Evolutionary conservation across 1,139 yeast genomes (phyloP).

Genomic region (Saccharomyces pastorianus): DNA sequence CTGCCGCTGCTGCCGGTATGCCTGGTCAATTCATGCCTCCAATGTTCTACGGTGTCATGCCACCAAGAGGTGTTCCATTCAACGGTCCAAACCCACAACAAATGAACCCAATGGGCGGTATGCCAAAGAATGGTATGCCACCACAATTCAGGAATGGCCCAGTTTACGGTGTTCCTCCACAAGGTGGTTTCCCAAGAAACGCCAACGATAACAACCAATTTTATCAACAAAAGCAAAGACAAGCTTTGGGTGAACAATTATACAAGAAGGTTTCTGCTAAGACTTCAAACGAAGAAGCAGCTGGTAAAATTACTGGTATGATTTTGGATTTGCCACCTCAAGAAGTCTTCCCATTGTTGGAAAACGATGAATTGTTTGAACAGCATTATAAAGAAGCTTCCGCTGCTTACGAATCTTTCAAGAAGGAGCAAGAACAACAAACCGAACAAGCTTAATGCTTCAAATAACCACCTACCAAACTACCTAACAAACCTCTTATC

Average conservation of each 20-base stretch:
- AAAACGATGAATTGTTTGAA: slow-evolving; percentile 84
- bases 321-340: slow-evolving; percentile 90
- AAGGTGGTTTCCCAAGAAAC: slow-evolving; percentile 38
- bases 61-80: slow-evolving; percentile 83
- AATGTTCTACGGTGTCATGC: slow-evolving; percentile 76
- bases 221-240: slow-evolving; percentile 71
- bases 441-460: slow-evolving; percentile 10
- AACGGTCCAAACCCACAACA: slow-evolving; percentile 86
- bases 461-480: not conserved
- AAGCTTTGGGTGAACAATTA: slow-evolving; percentile 94
- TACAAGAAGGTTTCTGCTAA: slow-evolving; percentile 90
- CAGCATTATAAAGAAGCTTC: slow-evolving; percentile 92
- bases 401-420: slow-evolving; percentile 84
- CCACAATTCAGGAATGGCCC: slow-evolving; percentile 50
- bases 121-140: slow-evolving; percentile 54
- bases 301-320: slow-evolving; percentile 99
- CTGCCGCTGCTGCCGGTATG: slow-evolving; percentile 50
- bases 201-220: slow-evolving; percentile 37
- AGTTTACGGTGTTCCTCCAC: slow-evolving; percentile 80
- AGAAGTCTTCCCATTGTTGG: slow-evolving; percentile 82
- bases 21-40: slow-evolving; percentile 96
- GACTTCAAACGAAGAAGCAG: slow-evolving; percentile 90
- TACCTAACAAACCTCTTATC: slow-evolving; percentile 1
- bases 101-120: slow-evolving; percentile 42
- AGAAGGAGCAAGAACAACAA: slow-evolving; percentile 35